Evolutionary conservation across 768 basidiomycete species (phyloP).

Genomic region (Exidia glandulosa): DNA sequence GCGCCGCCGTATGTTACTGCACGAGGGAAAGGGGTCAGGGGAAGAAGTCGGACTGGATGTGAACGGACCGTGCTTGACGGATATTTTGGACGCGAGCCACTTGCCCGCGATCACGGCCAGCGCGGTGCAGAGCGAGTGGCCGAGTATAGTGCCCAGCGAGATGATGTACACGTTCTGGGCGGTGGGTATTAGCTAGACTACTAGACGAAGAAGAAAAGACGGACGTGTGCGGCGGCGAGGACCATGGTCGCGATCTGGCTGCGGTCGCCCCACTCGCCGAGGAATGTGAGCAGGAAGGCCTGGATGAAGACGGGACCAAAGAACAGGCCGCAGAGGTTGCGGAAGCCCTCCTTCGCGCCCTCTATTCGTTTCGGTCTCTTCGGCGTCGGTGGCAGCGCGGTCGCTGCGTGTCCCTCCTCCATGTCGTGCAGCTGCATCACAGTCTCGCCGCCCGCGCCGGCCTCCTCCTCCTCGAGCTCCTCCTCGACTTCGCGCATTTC

Average conservation of each 20-base stretch:
- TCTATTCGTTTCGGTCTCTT: conserved; percentile 6
- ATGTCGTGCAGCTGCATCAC: conserved; percentile 60
- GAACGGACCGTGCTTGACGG: conserved; percentile 79
- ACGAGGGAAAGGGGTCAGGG: background rate
- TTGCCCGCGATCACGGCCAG: conserved; percentile 90
- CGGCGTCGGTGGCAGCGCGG: conserved; percentile 12
- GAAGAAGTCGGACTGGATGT: background rate
- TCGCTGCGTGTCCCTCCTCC: conserved; percentile 46
- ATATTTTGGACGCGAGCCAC: conserved; percentile 87
- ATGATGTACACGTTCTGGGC: conserved; percentile 84
- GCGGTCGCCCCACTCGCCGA: conserved; percentile 99
- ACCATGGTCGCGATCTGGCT: conserved; percentile 97
- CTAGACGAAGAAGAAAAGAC: conserved; percentile 13
- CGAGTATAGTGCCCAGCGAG: conserved; percentile 78
- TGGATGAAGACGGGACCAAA: conserved; percentile 93
- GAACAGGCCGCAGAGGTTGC: conserved; percentile 74
- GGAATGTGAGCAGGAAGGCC: conserved; percentile 86
- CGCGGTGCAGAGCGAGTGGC: conserved; percentile 78
- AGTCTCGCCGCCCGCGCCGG: conserved; percentile 25
- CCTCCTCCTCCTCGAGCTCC: conserved; percentile 80
- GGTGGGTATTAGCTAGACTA: background rate
- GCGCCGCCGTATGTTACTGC: conserved; percentile 80
- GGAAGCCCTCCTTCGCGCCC: conserved; percentile 42
- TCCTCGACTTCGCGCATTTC: conserved; percentile 96
- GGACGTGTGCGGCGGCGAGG: conserved; percentile 86